Evolutionary conservation across 345 rosid genomes (phyloP).

Genomic region (Mercurialis annua): DNA sequence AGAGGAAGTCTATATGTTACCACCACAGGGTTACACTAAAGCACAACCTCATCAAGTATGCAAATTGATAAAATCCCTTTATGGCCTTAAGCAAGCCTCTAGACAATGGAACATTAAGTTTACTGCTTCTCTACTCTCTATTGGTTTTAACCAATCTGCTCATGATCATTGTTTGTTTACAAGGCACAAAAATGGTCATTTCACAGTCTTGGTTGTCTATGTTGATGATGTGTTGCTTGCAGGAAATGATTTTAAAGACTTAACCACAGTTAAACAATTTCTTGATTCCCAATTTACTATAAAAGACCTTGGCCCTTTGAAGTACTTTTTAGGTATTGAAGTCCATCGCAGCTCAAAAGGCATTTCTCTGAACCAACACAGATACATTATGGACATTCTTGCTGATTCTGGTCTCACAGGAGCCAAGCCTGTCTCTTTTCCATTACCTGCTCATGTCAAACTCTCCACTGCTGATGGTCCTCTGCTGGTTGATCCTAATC

Average conservation of each 20-base stretch:
- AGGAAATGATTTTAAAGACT: neutral
- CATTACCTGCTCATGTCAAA: neutral
- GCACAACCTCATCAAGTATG: neutral
- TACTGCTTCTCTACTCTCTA: neutral
- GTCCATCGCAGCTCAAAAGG: neutral
- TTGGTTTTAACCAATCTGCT: neutral
- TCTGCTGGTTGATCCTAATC: neutral
- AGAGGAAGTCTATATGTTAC: neutral
- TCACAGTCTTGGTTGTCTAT: neutral
- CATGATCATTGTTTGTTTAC: neutral
- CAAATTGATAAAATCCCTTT: neutral
- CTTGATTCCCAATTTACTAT: neutral
- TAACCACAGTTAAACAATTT: neutral
- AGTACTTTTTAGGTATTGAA: neutral
- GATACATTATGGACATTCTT: neutral
- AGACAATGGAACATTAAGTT: neutral
- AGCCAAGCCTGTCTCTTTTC: neutral
- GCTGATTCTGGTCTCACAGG: neutral
- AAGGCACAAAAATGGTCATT: rapidly evolving
- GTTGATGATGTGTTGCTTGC: neutral
- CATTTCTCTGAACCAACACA: neutral
- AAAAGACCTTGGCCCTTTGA: neutral
- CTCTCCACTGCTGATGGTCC: neutral
- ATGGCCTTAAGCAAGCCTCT: neutral
- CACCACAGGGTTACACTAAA: neutral